Conservation (phyloP, 208 protist genomes). For the Trypanosoma vivax region DNA sequence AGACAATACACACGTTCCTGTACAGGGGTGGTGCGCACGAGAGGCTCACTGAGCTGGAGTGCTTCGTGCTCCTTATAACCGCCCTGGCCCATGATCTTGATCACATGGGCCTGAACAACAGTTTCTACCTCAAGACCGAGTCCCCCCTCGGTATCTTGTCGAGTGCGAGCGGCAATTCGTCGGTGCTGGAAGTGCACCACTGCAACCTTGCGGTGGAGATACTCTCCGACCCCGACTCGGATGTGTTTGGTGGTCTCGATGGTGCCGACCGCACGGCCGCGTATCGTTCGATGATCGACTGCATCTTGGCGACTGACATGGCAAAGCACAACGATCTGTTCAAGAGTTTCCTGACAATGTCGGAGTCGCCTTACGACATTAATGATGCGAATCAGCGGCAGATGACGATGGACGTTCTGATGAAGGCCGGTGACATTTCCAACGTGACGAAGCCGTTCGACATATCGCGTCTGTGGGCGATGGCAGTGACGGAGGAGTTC, state of each 20-base stretch:
- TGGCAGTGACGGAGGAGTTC: conserved; percentile 86
- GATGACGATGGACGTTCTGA: conserved; percentile 62
- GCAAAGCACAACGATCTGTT: conserved; percentile 55
- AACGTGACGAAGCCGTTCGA: conserved; percentile 87
- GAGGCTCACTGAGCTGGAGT: conserved; percentile 65
- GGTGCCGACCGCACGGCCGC: conserved; percentile 31
- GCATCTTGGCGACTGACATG: conserved; percentile 85
- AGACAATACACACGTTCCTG: conserved; percentile 73
- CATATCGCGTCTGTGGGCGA: conserved; percentile 71
- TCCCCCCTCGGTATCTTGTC: conserved; percentile 79
- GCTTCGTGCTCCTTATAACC: conserved; percentile 73
- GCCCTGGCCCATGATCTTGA: conserved; percentile 80
- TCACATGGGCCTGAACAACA: conserved; percentile 90
- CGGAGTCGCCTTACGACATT: conserved; percentile 18
- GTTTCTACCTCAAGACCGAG: conserved; percentile 85
- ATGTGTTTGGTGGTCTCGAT: conserved; percentile 66
- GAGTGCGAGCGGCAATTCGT: conserved; percentile 73
- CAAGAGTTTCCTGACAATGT: conserved; percentile 23
- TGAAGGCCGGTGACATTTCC: conserved; percentile 81
- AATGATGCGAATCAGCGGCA: conserved; percentile 19
- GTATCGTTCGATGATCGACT: conserved; percentile 74
- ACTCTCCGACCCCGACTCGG: conserved; percentile 56
- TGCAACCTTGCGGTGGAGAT: conserved; percentile 86
- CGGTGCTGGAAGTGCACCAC: conserved; percentile 84
- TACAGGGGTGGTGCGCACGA: conserved; percentile 38